Evolutionary conservation across 148 eudicot species (phyloP).

Genomic region (Rhododendron ovatum): DNA sequence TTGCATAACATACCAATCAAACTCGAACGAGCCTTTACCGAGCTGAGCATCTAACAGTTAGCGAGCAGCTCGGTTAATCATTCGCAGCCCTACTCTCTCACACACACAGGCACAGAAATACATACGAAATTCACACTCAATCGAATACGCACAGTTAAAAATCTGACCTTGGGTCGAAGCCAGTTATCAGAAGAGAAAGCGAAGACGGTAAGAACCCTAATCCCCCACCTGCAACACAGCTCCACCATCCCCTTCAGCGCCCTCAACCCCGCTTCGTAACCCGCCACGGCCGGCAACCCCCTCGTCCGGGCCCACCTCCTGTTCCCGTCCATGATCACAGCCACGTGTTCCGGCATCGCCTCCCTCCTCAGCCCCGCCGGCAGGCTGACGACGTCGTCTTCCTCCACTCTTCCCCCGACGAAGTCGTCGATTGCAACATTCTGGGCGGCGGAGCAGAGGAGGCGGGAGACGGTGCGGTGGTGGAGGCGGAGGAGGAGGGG

Average conservation of each 20-base stretch:
- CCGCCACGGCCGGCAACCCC: constrained; percentile 42
- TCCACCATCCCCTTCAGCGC: constrained; percentile 39
- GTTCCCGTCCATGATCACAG: constrained; percentile 81
- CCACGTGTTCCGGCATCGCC: constrained; percentile 63
- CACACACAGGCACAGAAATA: neutral
- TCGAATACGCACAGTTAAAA: neutral
- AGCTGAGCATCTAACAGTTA: too few species aligned
- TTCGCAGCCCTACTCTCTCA: too few species aligned
- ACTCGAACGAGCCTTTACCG: too few species aligned
- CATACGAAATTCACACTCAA: neutral
- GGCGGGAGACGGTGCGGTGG: neutral
- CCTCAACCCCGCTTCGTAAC: constrained; percentile 56
- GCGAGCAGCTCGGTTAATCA: too few species aligned
- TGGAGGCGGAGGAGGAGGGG: neutral
- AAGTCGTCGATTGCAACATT: neutral
- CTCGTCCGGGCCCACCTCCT: constrained; percentile 65
- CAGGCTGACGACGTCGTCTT: constrained; percentile 3
- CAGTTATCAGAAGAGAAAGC: constrained; percentile 78
- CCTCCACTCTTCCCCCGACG: neutral
- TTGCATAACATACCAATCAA: too few species aligned
- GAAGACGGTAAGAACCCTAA: constrained; percentile 56
- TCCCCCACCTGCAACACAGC: constrained; percentile 44
- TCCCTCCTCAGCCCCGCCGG: constrained; percentile 49
- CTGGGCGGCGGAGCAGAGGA: neutral
- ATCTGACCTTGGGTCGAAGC: constrained; percentile 52